Evolutionary conservation across 768 basidiomycete genomes (phyloP), one percentile per base, ranked within the genome.

Genomic region (Pisolithus sp.): DNA sequence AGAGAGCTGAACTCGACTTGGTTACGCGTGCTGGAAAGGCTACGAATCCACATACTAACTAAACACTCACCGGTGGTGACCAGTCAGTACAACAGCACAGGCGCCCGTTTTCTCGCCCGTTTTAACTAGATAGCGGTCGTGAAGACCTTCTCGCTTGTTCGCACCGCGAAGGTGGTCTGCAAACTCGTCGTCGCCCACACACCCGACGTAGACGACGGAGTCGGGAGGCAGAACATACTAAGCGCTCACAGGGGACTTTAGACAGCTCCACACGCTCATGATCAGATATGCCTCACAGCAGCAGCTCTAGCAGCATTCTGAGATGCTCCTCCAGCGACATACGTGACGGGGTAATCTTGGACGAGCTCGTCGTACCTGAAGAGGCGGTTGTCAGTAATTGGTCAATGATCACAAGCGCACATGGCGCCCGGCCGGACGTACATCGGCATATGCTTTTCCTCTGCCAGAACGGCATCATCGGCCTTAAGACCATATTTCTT

Each of bases 271-370:
- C 12, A 13, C 34, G 34, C 34, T 34, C 30, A 48, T 39, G 47
- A 57, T 44, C 24, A 24, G 45, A 34, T 34, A 47, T 41, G 28
- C 71, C 92, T 54, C 69, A 96, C 95, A 43, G 96, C 93, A 59
- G 95, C 96, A 57, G 85, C 94, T 46, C 96, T 89, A 52, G 95
- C 94, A 62, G 94, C 83, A 64, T 99, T 99, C 69, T 99, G 96
- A 28, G 91, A 83, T 24, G 95, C 95, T 62, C 96, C 96, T 54
- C 96, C 96, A 49, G 96, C 95, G 49, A 98, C 94, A 63, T 93
- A 99, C 47, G 84, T 85, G 48, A 92, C 80, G 53, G 86, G 61
- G 68, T 88, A 71, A 53, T 91, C 77, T 53, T 77, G 79, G 45
- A 87, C 81, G 57, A 97, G 69, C 60, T 98, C 93, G 3, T 88